phyloP scores from a whole-genome alignment of 805 yeast species.

The Sungouiozyma intestinalis region DNA sequence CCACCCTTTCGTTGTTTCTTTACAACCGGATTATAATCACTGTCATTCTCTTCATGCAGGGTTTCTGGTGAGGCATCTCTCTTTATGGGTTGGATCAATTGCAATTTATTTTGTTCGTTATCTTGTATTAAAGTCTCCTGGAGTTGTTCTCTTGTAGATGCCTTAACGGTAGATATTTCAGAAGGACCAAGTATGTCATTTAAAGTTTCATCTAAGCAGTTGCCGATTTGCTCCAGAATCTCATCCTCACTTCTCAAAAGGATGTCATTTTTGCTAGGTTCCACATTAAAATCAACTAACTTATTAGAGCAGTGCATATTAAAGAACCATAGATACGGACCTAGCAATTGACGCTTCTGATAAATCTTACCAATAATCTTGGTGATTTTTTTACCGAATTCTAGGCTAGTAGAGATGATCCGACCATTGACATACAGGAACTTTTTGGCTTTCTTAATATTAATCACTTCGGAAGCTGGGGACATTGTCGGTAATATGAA shows the following conservation, averaged over 20 bases:
- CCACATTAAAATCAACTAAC: slow-evolving; percentile 33
- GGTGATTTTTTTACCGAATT: slow-evolving; percentile 25
- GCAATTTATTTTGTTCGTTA: neutral
- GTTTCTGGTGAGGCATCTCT: no score
- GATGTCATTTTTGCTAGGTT: slow-evolving; percentile 36
- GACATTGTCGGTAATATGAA: slow-evolving; percentile 28
- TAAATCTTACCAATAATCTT: slow-evolving; percentile 21
- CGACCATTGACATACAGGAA: slow-evolving; percentile 30
- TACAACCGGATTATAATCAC: no score
- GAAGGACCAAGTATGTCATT: neutral
- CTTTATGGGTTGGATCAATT: no score
- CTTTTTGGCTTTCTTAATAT: slow-evolving; percentile 15
- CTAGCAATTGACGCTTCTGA: slow-evolving; percentile 12
- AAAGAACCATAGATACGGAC: slow-evolving; percentile 31
- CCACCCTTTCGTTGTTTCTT: neutral
- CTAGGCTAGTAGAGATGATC: slow-evolving; percentile 21
- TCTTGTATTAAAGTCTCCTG: neutral
- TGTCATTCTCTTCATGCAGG: no score
- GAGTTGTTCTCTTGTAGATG: no score
- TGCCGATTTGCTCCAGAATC: slow-evolving; percentile 12
- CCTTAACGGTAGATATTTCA: no score
- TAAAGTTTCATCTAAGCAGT: neutral
- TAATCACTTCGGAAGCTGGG: slow-evolving; percentile 19
- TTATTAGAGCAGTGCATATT: slow-evolving; percentile 15
- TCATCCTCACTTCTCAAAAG: slow-evolving; percentile 19